Conservation (phyloP, 2,329 filamentous ascomycete genomes). For the Didymella sp. region DNA sequence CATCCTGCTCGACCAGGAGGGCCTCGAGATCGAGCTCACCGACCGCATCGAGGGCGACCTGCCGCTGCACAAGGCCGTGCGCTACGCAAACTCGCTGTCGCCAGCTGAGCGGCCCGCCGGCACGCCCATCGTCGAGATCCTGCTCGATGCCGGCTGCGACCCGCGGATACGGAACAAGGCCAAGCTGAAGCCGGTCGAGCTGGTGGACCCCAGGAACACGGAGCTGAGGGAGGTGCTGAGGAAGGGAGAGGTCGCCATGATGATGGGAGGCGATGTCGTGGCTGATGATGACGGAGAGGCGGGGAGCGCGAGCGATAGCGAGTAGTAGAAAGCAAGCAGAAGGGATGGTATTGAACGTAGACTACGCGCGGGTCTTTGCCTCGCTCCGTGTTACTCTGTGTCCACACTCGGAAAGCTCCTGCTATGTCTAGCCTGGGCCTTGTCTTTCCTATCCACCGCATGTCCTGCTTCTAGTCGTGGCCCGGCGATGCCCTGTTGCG, state of each 20-base stretch:
- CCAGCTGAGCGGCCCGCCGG: conserved; percentile 72
- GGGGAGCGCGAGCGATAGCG: conserved; percentile 58
- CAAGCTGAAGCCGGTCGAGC: conserved; percentile 72
- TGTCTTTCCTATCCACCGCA: not conserved
- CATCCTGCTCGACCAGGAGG: conserved; percentile 79
- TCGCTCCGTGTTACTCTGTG: not conserved
- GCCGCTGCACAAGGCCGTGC: conserved; percentile 78
- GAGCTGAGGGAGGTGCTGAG: conserved; percentile 69
- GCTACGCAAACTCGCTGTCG: conserved; percentile 75
- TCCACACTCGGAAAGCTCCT: not conserved
- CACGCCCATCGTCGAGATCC: conserved; percentile 73
- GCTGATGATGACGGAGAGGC: conserved; percentile 56
- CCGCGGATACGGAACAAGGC: conserved; percentile 72
- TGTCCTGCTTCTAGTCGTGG: not conserved
- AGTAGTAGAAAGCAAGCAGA: conserved; percentile 25
- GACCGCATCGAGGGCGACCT: conserved; percentile 77
- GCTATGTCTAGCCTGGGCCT: not conserved
- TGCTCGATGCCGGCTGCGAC: conserved; percentile 79
- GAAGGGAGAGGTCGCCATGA: conserved; percentile 71
- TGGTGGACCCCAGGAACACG: conserved; percentile 74
- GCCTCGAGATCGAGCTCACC: conserved; percentile 83
- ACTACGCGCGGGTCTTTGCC: too few relatives aligned
- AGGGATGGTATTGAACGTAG: not conserved
- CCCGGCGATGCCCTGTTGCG: not conserved
- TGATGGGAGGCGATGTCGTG: conserved; percentile 57